Evolutionary conservation across 2,329 filamentous ascomycete genomes (phyloP).

Genomic region (Lachnellula hyalina): DNA sequence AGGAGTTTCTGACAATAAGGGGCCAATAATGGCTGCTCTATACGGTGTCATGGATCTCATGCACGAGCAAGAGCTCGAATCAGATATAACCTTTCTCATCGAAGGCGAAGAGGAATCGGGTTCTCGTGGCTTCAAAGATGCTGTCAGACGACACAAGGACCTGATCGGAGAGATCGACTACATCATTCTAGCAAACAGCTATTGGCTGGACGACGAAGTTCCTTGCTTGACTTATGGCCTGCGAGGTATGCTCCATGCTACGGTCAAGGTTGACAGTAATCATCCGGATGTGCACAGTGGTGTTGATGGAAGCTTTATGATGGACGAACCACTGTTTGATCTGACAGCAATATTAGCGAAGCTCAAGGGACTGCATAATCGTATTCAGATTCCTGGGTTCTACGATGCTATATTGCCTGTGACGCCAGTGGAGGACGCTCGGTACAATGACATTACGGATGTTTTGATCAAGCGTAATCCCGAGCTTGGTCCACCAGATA

Average conservation of each 20-base stretch:
- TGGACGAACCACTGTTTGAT: conserved; percentile 89
- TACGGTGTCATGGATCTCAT: conserved; percentile 89
- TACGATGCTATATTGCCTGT: conserved; percentile 78
- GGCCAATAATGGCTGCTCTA: conserved; percentile 86
- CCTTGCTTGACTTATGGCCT: conserved; percentile 94
- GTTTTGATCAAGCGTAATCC: conserved; percentile 70
- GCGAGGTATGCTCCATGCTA: conserved; percentile 89
- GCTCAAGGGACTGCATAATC: conserved; percentile 74
- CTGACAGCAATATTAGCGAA: conserved; percentile 77
- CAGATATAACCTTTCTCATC: conserved; percentile 89
- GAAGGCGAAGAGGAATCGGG: conserved; percentile 97
- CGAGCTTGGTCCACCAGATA: conserved; percentile 50
- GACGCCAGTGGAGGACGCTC: conserved; percentile 67
- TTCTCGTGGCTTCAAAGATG: conserved; percentile 82
- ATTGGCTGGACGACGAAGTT: conserved; percentile 95
- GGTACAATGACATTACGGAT: conserved; percentile 79
- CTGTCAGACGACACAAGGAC: conserved; percentile 72
- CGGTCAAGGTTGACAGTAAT: conserved; percentile 77
- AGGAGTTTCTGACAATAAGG: conserved; percentile 97
- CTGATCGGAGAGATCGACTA: conserved; percentile 89
- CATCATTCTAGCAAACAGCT: conserved; percentile 93
- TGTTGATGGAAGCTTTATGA: conserved; percentile 87
- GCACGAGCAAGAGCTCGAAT: conserved; percentile 75
- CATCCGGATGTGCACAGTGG: conserved; percentile 90
- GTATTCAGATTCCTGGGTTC: conserved; percentile 80